Conservation (phyloP, 805 yeast species). For the Kockiozyma suomiensis region DNA sequence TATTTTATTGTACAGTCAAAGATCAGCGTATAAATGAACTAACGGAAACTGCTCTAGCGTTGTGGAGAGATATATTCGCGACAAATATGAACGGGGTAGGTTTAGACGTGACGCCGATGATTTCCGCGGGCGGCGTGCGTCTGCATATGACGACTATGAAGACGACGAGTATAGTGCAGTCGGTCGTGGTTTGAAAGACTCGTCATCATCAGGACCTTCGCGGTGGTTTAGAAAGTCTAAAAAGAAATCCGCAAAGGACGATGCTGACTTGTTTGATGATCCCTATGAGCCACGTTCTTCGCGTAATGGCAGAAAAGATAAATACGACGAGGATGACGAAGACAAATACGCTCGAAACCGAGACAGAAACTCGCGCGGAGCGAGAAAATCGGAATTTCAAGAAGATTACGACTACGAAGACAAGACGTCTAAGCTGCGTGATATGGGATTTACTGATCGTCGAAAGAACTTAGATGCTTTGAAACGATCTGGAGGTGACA, state of each 20-base stretch:
- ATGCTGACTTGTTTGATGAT: neutral
- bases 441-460: slow-evolving; percentile 59
- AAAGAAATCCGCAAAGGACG: slow-evolving; percentile 5
- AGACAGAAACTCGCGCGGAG: neutral
- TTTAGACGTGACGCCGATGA: slow-evolving; percentile 49
- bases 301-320: slow-evolving; percentile 2
- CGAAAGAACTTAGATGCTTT: slow-evolving; percentile 68
- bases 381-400: slow-evolving; percentile 15
- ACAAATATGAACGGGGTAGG: slow-evolving; percentile 68
- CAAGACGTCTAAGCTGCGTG: slow-evolving; percentile 53
- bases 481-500: slow-evolving; percentile 58
- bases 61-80: slow-evolving; percentile 61
- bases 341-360: slow-evolving; percentile 3
- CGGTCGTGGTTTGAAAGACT: neutral
- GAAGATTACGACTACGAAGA: slow-evolving; percentile 36
- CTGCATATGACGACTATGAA: neutral
- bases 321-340: neutral
- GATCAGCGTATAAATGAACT: neutral
- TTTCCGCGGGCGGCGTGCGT: slow-evolving; percentile 20
- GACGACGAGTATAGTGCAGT: neutral
- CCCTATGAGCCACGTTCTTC: slow-evolving; percentile 1
- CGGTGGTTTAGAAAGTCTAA: slow-evolving; percentile 24
- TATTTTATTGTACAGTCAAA: neutral
- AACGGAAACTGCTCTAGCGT: slow-evolving; percentile 31
- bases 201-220: slow-evolving; percentile 6